Conservation (phyloP, 768 basidiomycete genomes). For the Astraeus odoratus region DNA sequence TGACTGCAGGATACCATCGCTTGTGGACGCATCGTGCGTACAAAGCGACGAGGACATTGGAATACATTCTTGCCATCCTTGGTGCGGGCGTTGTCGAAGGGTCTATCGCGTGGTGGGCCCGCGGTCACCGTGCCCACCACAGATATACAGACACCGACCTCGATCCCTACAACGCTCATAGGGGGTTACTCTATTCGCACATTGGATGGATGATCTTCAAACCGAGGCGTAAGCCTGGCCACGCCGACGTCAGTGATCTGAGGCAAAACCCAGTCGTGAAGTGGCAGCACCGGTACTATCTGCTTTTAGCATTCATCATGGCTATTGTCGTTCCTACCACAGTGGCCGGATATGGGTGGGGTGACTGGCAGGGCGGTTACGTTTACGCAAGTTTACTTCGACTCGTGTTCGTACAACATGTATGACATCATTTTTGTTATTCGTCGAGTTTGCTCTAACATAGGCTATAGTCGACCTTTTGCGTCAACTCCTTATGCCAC, state of each 20-base stretch:
- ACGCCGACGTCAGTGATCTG: constrained; percentile 79
- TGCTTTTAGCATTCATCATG: constrained; percentile 57
- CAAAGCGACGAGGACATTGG: constrained; percentile 77
- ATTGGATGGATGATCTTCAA: constrained; percentile 88
- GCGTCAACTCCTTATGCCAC: constrained; percentile 90
- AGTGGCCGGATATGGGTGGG: constrained; percentile 14
- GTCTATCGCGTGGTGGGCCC: constrained; percentile 96
- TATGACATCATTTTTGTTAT: constrained; percentile 28
- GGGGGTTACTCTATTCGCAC: constrained; percentile 78
- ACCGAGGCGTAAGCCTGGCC: constrained; percentile 78
- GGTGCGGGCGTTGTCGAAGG: constrained; percentile 90
- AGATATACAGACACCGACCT: constrained; percentile 93
- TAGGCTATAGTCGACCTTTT: constrained; percentile 72
- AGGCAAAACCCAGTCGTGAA: constrained; percentile 66
- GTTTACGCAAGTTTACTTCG: constrained; percentile 37
- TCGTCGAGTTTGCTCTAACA: background rate
- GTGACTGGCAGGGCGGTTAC: constrained; percentile 20
- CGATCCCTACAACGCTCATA: constrained; percentile 86
- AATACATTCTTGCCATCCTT: constrained; percentile 75
- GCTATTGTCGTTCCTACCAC: constrained; percentile 61
- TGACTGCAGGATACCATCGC: constrained; percentile 89
- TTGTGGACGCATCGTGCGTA: constrained; percentile 92
- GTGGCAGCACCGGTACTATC: constrained; percentile 81
- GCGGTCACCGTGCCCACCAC: constrained; percentile 92
- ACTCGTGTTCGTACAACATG: constrained; percentile 77